phyloP scores from a whole-genome alignment of 306 rosid species.

The Lathyrus tuberosus region DNA sequence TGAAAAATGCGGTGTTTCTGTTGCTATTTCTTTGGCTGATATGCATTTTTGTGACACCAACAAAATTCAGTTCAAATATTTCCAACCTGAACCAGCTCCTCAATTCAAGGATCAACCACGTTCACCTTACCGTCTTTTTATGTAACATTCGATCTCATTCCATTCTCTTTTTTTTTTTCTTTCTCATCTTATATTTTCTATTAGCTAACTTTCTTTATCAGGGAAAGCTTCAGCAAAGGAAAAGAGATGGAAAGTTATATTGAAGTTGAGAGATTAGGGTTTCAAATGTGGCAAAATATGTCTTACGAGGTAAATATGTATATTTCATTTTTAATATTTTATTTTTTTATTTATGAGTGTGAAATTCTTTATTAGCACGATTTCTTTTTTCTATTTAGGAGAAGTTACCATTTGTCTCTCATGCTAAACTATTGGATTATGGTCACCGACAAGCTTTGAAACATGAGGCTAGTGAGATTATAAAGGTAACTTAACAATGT shows the following conservation, averaged over 20 bases:
- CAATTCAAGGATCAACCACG: slow-evolving; percentile 33
- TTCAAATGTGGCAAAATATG: slow-evolving; percentile 61
- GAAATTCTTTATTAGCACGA: not conserved
- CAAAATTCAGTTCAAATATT: slow-evolving; percentile 33
- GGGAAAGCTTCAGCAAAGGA: slow-evolving; percentile 52
- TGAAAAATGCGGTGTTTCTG: slow-evolving; percentile 46
- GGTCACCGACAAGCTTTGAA: slow-evolving; percentile 42
- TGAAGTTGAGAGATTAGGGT: slow-evolving; percentile 54
- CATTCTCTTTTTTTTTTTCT: too few species aligned
- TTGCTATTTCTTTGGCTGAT: slow-evolving; percentile 57
- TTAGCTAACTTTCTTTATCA: slow-evolving; percentile 27
- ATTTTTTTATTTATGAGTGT: not conserved
- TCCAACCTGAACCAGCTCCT: too few species aligned
- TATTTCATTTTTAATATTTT: too few species aligned
- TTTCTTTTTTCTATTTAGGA: slow-evolving; percentile 45
- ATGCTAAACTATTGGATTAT: slow-evolving; percentile 46
- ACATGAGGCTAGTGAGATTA: slow-evolving; percentile 41
- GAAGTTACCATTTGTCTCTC: slow-evolving; percentile 49
- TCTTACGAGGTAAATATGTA: slow-evolving; percentile 41
- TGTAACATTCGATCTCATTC: slow-evolving; percentile 34
- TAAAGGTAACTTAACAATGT: slow-evolving; percentile 45
- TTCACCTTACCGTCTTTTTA: slow-evolving; percentile 59
- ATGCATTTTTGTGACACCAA: slow-evolving; percentile 55
- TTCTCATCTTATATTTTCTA: not conserved
- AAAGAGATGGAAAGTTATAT: slow-evolving; percentile 19